Base-by-base conservation (phyloP, 305 asterid genomes). In the Fraxinus velutina region DNA sequence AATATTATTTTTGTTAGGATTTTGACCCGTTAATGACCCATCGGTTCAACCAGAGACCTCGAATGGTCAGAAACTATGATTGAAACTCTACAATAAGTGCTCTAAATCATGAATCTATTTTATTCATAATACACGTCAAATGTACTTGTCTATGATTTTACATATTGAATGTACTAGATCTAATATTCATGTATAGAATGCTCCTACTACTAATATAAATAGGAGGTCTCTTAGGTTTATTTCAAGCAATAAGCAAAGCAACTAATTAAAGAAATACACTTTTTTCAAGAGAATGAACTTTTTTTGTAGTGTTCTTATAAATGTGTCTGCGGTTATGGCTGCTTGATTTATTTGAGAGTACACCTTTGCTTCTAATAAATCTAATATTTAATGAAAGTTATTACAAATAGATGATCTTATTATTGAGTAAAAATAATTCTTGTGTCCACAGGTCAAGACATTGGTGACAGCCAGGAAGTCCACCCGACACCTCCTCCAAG, bases 391-490 rank as follows among this genome's bases (percentile, higher is more conserved):
- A 24, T 22, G 21, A 64, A 64, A 64, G 5, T 64, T 64, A 21
- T 64, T n/a, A 24, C 34, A 10, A 8, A 22, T 50, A 8, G 22
- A 19, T n/a, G n/a, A 50, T 36, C 47, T 17, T 22, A 4, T 66
- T 36, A 24, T 39, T 22, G 17, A 10, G 52, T 62, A 50, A 21
- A 22, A 17, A 66, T n/a, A 6, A 5, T 42, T 80, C 50, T 50
- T 55, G 57, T 57, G 27, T 80, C 19, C 39, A 9, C 88, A 93
- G 97, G 98, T 83, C 83, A 90, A 71, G 93, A 88, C 62, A 75
- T 82, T 39, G 89, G 72, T 1, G 84, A 39, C 5, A 85, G 70
- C 21, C 85, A 50, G 30, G 85, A 82, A 32, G 74, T 75, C 33
- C 87, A 80, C 21, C 55, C 36, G 34, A 77, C 92, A 17, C 90